Conservation (phyloP, 306 rosid genomes). For the Potentilla sterilis region DNA sequence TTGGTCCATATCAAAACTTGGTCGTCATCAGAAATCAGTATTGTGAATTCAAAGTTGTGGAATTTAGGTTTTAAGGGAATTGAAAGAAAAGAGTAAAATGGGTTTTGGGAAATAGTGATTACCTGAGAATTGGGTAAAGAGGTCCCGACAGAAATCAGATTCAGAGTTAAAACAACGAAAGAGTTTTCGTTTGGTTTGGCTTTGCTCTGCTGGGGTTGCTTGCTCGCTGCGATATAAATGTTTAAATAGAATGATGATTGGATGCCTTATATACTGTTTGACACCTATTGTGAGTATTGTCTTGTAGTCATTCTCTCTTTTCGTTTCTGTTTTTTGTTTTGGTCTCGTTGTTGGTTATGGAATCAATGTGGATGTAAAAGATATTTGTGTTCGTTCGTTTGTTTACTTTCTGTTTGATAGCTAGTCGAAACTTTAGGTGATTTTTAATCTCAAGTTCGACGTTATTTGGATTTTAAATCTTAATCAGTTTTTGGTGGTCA, state of each 20-base stretch:
- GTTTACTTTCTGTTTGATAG: too few relatives aligned
- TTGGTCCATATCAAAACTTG: background rate
- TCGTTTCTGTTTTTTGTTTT: background rate
- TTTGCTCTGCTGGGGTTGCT: background rate
- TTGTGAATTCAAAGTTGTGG: background rate
- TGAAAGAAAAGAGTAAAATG: background rate
- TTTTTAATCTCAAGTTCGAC: too few relatives aligned
- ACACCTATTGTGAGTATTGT: background rate
- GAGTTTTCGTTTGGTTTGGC: background rate
- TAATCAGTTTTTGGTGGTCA: too few relatives aligned
- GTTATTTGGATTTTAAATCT: too few relatives aligned
- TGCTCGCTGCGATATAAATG: background rate
- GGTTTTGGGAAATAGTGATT: background rate
- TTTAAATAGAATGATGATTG: background rate
- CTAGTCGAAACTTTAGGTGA: too few relatives aligned
- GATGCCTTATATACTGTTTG: background rate
- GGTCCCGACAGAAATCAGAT: background rate
- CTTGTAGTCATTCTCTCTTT: background rate
- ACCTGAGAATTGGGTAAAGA: conserved; percentile 3
- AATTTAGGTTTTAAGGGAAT: background rate
- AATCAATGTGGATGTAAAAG: too few relatives aligned
- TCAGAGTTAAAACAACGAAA: background rate
- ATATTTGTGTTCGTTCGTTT: too few relatives aligned
- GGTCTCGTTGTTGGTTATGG: background rate
- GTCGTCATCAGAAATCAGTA: background rate